Percentiles rank a stretch among this genome's conserved stretches.
These are phyloP conservation scores for Grosmannia penicillata DNA, from an alignment of 2,329 filamentous ascomycete genomes.

Conservation along the genomic window DNA sequence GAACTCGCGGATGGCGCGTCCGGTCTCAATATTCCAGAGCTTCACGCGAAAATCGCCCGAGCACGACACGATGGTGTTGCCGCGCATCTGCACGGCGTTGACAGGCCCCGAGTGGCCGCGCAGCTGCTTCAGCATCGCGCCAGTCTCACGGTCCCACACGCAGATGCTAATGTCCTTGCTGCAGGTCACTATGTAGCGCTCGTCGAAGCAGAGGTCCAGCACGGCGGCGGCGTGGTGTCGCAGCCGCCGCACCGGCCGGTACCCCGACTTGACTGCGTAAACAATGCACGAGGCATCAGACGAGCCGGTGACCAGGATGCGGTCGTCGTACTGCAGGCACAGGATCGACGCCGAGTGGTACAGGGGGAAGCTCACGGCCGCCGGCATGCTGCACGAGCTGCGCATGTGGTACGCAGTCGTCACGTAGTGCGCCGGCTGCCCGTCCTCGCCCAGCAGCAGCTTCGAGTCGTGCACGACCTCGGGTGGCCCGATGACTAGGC, in stretches of 20 bases:
- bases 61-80: slow-evolving; percentile 83
- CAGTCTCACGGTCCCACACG: slow-evolving; percentile 79
- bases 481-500: slow-evolving; percentile 71
- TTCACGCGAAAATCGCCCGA: slow-evolving; percentile 88
- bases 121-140: slow-evolving; percentile 61
- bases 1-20: slow-evolving; percentile 81
- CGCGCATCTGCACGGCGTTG: slow-evolving; percentile 89
- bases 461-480: slow-evolving; percentile 39
- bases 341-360: slow-evolving; percentile 89
- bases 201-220: slow-evolving; percentile 84
- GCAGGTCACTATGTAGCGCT: slow-evolving; percentile 87
- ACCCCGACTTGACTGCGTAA: slow-evolving; percentile 68
- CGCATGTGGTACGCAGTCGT: slow-evolving; percentile 21
- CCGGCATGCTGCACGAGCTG: slow-evolving; percentile 31
- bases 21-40: slow-evolving; percentile 87
- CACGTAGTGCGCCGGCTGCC: slow-evolving; percentile 38
- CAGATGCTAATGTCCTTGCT: slow-evolving; percentile 92
- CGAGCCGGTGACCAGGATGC: slow-evolving; percentile 87
- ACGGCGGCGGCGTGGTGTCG: slow-evolving; percentile 73
- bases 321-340: slow-evolving; percentile 85
- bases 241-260: slow-evolving; percentile 66
- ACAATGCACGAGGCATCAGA: slow-evolving; percentile 87
- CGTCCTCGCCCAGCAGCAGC: slow-evolving; percentile 37
- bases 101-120: slow-evolving; percentile 82
- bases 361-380: slow-evolving; percentile 37